Evolutionary conservation across 1,284 basidiomycete genomes (phyloP).

Genomic region (Irpex lacteus): DNA sequence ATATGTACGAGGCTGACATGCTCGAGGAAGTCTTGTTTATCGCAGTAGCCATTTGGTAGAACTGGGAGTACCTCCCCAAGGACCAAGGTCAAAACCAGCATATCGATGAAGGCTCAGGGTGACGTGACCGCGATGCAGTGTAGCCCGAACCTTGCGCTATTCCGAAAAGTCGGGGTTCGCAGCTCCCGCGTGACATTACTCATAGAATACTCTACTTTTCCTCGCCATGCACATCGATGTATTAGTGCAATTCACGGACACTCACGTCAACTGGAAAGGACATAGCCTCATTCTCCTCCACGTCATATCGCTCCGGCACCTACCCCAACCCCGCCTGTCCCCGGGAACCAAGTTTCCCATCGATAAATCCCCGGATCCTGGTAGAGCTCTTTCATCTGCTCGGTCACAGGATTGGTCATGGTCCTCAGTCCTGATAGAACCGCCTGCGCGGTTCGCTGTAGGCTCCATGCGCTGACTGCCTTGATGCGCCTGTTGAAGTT

Average conservation of each 20-base stretch:
- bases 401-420: conserved; percentile 52
- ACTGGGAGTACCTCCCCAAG: no score
- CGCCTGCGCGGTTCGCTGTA: conserved; percentile 71
- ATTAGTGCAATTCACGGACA: background rate
- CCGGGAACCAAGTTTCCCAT: conserved; percentile 19
- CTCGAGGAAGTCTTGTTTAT: no score
- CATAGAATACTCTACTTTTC: background rate
- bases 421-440: conserved; percentile 59
- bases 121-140: background rate
- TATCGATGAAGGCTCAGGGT: no score
- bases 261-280: no score
- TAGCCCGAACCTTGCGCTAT: background rate
- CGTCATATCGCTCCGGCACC: background rate
- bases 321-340: background rate
- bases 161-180: background rate
- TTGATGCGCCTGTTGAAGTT: conserved; percentile 86
- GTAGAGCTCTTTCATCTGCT: conserved; percentile 44
- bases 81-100: no score
- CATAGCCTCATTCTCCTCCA: background rate
- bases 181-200: background rate
- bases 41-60: no score
- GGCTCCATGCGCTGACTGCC: conserved; percentile 82
- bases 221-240: background rate
- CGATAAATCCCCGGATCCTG: conserved; percentile 22
- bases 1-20: no score